Percentiles rank a stretch among this genome's conserved stretches.
Evolutionary conservation across 106 monocot species (phyloP).

Genomic region (Apostasia ramifera): DNA sequence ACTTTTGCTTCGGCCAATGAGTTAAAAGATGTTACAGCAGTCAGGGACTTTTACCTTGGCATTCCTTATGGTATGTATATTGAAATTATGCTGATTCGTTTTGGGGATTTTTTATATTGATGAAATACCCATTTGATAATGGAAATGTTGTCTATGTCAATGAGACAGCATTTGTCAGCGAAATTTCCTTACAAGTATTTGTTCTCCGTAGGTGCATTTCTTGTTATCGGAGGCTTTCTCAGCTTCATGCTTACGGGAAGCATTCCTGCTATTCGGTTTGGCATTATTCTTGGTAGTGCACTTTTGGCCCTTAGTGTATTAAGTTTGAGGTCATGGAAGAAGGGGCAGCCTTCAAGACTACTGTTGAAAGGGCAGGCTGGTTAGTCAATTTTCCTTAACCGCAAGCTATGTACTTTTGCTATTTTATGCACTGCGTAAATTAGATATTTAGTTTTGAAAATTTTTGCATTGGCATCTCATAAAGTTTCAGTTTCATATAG

Average conservation of each 20-base stretch:
- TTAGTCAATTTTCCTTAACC: conserved; percentile 18
- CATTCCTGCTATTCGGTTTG: conserved; percentile 75
- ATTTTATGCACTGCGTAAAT: no score
- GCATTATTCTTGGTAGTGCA: conserved; percentile 67
- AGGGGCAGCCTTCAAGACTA: conserved; percentile 38
- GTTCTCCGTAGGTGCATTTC: conserved; percentile 13
- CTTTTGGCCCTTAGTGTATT: conserved; percentile 51
- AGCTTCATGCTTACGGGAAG: conserved; percentile 87
- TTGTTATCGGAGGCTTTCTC: conserved; percentile 74
- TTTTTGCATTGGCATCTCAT: no score
- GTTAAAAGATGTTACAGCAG: conserved; percentile 35
- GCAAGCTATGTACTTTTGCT: background rate
- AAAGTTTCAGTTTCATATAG: no score
- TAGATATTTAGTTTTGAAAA: no score
- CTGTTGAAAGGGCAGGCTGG: conserved; percentile 79
- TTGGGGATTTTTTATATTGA: no score
- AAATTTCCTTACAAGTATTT: background rate
- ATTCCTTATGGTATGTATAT: conserved; percentile 75
- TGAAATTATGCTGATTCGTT: no score
- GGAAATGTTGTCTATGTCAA: background rate
- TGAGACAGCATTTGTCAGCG: background rate
- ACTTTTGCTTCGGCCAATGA: conserved; percentile 39
- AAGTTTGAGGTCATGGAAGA: conserved; percentile 70
- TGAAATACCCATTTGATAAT: no score
- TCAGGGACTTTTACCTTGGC: conserved; percentile 72